Base-by-base conservation (phyloP, 1,139 yeast species). In the Geotrichum histeridarum region DNA sequence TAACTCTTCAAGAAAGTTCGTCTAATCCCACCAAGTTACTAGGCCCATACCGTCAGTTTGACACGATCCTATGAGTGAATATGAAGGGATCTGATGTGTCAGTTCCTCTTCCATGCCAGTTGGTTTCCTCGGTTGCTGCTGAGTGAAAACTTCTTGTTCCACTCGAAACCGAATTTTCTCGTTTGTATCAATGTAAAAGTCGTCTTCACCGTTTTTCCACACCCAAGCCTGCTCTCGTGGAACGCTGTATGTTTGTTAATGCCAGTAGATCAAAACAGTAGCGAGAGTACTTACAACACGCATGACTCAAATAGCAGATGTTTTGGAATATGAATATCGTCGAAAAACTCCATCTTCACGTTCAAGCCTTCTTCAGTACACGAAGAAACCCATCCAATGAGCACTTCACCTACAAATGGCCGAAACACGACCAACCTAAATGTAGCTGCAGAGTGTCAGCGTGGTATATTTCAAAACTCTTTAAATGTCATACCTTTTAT, bases 41-140 rank as follows among this genome's bases (percentile, higher is more conserved):
- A 95, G 82, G 4, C 99, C 99, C 94, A 89, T 87, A 46, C 99
- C 99, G 64, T 89, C 96, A 3, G 88, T 81, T 67, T 90, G 96
- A 69, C 97, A 90, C 54, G 96, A 86, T n/a, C 94, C 97, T 36
- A 86, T 70, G 36, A 93, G 73, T 11, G 90, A 88, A 69, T 88
- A 90, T 1, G 95, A 86, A 15, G 96, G 93, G 51, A 47, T 61
- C 61, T 55, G 66, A 58, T 55, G 62, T 60, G 30, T 64, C 12
- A 64, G 44, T 66, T 72, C 76, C 22, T 70, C 70, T 56, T 52
- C 53, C 60, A 80, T 78, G 59, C 78, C 81, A 57, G 73, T 75
- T 33, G 88, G 86, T 12, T 83, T 80, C 60, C 79, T 81, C 35
- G 96, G 54, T 36, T 46, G 95, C 48, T 85, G 83, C 67, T 88